Evolutionary conservation across 768 basidiomycete genomes (phyloP).

Genomic region (Rhizopogon vulgaris): DNA sequence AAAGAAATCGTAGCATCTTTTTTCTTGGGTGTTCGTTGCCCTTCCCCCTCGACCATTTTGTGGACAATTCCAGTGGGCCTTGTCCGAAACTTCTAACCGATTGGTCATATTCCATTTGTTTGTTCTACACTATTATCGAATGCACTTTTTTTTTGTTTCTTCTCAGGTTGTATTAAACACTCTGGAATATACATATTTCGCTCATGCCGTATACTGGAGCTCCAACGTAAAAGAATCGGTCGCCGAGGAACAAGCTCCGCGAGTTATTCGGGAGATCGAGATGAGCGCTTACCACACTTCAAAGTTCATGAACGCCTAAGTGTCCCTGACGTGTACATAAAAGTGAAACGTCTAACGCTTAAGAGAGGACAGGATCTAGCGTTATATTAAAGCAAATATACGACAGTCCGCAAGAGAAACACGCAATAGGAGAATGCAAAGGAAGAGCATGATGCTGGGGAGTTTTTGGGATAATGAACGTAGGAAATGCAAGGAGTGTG

Average conservation of each 20-base stretch:
- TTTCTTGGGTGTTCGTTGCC: not conserved
- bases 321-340: not conserved
- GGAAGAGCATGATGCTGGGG: not conserved
- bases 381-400: not conserved
- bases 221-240: too few relatives aligned
- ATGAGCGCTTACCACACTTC: conserved; percentile 1
- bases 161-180: not conserved
- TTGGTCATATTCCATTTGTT: not conserved
- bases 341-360: not conserved
- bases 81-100: not conserved
- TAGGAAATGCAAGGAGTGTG: not conserved
- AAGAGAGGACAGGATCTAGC: not conserved
- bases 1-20: not conserved
- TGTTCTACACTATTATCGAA: not conserved
- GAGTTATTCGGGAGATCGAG: not conserved
- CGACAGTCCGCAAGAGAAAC: not conserved
- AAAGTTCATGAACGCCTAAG: not conserved
- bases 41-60: not conserved
- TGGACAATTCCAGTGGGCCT: not conserved
- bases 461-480: not conserved
- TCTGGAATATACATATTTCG: not conserved
- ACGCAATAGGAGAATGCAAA: not conserved
- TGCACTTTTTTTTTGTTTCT: not conserved
- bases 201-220: not conserved
- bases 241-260: not conserved